Conservation (phyloP, 129 eudicot species). For the Silybum marianum region DNA sequence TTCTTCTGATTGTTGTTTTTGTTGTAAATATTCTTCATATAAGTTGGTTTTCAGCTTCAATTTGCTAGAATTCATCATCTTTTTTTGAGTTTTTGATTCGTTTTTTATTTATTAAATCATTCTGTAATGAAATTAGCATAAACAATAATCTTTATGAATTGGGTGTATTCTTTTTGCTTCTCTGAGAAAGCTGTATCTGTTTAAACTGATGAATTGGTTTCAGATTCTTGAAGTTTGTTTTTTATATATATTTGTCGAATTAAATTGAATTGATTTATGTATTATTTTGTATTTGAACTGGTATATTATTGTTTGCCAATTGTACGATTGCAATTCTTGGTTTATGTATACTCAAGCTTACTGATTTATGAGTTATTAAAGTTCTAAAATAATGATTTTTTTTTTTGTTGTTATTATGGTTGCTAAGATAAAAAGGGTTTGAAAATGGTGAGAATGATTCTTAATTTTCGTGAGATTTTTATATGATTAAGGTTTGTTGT, state of each 20-base stretch:
- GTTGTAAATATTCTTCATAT: background rate
- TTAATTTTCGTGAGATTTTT: background rate
- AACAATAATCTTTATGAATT: background rate
- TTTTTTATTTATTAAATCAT: background rate
- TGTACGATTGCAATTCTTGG: background rate
- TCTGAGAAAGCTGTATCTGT: background rate
- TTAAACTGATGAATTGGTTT: background rate
- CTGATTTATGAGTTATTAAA: background rate
- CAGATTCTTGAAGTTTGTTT: background rate
- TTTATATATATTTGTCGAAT: background rate
- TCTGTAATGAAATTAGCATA: conserved; percentile 1
- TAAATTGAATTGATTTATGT: background rate
- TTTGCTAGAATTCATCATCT: conserved; percentile 5
- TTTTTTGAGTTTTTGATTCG: background rate
- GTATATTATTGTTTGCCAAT: background rate
- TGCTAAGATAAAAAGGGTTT: background rate
- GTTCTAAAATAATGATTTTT: background rate
- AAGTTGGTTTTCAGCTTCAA: background rate
- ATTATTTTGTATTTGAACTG: background rate
- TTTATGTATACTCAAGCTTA: background rate
- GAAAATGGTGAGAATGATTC: background rate
- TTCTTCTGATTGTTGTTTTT: no score
- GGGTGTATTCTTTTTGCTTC: background rate
- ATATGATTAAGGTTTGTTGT: background rate
- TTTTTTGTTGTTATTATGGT: no score